Evolutionary conservation across 106 monocot species (phyloP), one percentile per base, ranked within the genome.

Genomic region (Platanthera zijinensis): DNA sequence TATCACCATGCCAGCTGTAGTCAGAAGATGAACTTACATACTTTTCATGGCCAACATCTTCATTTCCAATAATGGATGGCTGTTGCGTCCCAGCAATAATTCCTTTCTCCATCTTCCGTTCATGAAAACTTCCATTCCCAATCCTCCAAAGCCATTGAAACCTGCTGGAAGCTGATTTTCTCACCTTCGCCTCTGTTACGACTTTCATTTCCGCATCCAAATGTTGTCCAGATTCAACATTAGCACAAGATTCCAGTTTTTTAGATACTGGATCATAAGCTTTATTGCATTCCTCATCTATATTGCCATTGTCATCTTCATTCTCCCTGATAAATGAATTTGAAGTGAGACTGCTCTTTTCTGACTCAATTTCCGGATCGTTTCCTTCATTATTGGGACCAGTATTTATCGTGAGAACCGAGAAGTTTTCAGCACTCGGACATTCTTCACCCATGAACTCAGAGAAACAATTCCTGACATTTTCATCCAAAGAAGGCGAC

Each of bases 81-180:
- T 45, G 45, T 48, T 50, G 79, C 0, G 71, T 8, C 8, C 66
- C 76, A 1, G 12, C 22, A 21, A 4, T 28, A 18, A n/a, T 64
- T 77, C 21, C 83, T 79, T 83, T 79, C 0, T 77, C 80, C 8
- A 54, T 8, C 30, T 50, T 83, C 57, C 69, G 78, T 73, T 87
- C 89, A 49, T 54, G 71, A 19, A 21, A 76, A 68, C 77, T 70
- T 70, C 45, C 75, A 80, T 79, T 78, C 50, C 82, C 74, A 57
- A 86, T 80, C 50, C 75, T 90, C 86, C 84, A 84, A 69, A 90
- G 30, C 86, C 84, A 86, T 57, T 82, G 88, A 48, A 86, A 86
- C 76, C 52, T 85, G 30, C 71, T 52, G 3, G 85, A 50, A 10
- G 63, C 50, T 9, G 51, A 39, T 69, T 80, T 86, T 66, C 70